Evolutionary conservation across 1,284 basidiomycete genomes (phyloP), one percentile per base, ranked within the genome.

Genomic region (Stygiomarasmius scandens): DNA sequence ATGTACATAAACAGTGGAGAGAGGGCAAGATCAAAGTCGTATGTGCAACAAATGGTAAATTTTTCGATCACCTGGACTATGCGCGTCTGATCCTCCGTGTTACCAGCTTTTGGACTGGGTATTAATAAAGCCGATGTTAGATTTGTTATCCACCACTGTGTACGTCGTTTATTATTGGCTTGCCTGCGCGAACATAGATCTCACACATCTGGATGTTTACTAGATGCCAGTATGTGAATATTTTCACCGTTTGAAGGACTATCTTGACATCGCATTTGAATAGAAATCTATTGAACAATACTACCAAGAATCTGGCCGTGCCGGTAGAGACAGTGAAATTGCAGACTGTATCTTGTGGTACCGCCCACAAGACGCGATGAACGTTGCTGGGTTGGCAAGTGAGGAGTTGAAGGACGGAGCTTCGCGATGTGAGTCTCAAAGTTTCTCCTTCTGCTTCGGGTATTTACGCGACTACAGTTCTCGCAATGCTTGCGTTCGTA

Each of bases 61-160:
- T 34, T 34, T 34, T 34, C 32, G 32, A 8, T 34, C 14, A 14
- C 32, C 8, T 34, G 32, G 32, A 8, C 14, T 34, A 34, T 14
- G 32, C n/a, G n/a, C n/a, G n/a, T n/a, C n/a, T n/a, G n/a, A n/a
- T n/a, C n/a, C n/a, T n/a, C n/a, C n/a, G n/a, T n/a, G n/a, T n/a
- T n/a, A 34, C 32, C 32, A 34, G 90, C 90, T 0, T 92, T 93
- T 66, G 91, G 92, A 1, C 74, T 95, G 60, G 94, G 94, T 1
- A 94, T 95, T 54, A 92, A 95, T 67, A 92, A 92, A 71, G 86
- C 85, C 2, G 85, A 93, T 65, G 93, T 95, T 24, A 83, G 94
- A n/a, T 96, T 92, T 66, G 93, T 96, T 6, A 68, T 96, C 1
- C 93, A 96, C 70, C 90, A 94, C 72, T 85, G 90, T 49, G 86